Base-by-base conservation (phyloP, 352 stramenopile species). In the Pythium apleroticum region DNA sequence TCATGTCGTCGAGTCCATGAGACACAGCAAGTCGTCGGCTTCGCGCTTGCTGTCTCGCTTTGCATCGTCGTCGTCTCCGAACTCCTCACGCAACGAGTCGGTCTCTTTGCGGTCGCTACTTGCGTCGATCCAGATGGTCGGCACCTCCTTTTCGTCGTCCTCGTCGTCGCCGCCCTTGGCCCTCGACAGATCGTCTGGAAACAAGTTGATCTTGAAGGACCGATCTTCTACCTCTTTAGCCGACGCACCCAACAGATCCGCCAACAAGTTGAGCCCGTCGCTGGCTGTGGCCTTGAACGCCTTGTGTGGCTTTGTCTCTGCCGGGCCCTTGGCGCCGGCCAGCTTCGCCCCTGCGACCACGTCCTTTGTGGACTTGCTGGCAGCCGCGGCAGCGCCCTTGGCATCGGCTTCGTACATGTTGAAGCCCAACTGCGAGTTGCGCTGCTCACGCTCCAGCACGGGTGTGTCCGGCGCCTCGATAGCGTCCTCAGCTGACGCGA, bases 321-420 rank as follows among this genome's bases (percentile, higher is more conserved):
- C 49, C 39, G 73, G 52, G 1, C 74, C 73, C 19, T 80, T 80
- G 4, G 73, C 72, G 27, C 76, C 70, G 1, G 66, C 61, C 1
- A 66, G 56, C 65, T 95, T 95, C 25, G 72, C 84, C 22, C 91
- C 81, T 0, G 79, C 74, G 12, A 89, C 74, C 25, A 87, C 72
- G 35, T 94, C 79, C 28, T 81, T 82, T 0, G 78, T 78, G 3
- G 79, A 84, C 25, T 67, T 73, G 30, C 58, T 63, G 10, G 25
- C 35, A 0, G 46, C 46, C 9, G 46, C 11, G 22, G 37, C 39
- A 2, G 63, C 70, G 28, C 76, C 75, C 49, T 89, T 90, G 31
- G 80, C 77, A 63, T 92, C 85, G 22, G 84, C 80, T 54, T 89
- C 82, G 73, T 92, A 95, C 84, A 95, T 93, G 71, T 95, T 95